Percentiles rank a stretch among this genome's conserved stretches.
These are phyloP conservation scores for Nannochloropsis salina DNA, from an alignment of 108 stramenopile species.

Conservation along the genomic window DNA sequence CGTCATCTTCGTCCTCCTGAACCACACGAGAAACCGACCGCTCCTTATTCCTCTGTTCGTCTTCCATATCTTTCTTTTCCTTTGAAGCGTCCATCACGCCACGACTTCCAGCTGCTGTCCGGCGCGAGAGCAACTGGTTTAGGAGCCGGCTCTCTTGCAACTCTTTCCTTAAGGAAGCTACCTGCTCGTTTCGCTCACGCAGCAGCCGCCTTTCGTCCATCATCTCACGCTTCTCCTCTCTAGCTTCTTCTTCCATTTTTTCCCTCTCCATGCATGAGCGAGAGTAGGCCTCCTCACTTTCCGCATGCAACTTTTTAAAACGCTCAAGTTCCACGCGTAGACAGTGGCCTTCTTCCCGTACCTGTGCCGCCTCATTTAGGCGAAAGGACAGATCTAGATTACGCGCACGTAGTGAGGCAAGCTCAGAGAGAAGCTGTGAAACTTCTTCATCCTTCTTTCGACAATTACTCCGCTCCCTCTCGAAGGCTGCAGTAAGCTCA, in stretches of 20 bases:
- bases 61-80: not conserved
- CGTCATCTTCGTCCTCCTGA: not conserved
- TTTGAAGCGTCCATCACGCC: not conserved
- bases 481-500: not conserved
- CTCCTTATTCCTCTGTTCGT: not conserved
- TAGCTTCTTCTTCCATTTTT: not conserved
- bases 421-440: not conserved
- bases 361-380: not conserved
- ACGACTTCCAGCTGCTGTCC: not conserved
- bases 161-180: not conserved
- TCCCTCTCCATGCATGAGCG: not conserved
- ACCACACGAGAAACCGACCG: not conserved
- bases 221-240: not conserved
- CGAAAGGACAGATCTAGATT: not conserved
- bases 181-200: not conserved
- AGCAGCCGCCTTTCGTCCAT: not conserved
- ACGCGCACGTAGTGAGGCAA: not conserved
- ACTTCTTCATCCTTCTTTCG: not conserved
- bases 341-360: not conserved
- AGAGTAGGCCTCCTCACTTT: not conserved
- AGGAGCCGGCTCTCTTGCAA: conserved; percentile 1
- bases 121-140: conserved; percentile 1
- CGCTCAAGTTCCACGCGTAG: not conserved
- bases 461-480: not conserved
- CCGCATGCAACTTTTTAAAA: not conserved